Evolutionary conservation across 2,329 filamentous ascomycete genomes (phyloP), one percentile per base, ranked within the genome.

Genomic region (Neocucurbitaria cava): DNA sequence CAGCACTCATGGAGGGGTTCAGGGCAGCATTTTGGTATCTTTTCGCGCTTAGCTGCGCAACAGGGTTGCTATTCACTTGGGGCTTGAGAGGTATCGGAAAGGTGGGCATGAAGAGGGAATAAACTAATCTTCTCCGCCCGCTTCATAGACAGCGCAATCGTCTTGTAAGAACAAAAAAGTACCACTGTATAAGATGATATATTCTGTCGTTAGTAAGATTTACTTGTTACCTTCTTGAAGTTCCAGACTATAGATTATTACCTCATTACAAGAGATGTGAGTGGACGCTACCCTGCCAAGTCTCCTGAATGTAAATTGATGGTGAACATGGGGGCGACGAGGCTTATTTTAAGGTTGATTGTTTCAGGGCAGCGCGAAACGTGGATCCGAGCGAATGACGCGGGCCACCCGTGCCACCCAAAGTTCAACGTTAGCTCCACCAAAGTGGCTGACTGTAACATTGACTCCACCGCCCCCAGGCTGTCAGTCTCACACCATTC

Each of bases 61-160:
- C 70, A 2, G 51, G 66, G 1, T 33, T 69, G 2, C 31, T 81
- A n/a, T 70, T 74, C 41, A 50, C 60, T 7, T 77, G 74, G 66
- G 79, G 78, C 2, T 54, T 81, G 56, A 73, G 76, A 35, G 75
- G 73, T 2, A 77, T 80, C 42, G 79, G 78, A 9, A 79, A 74
- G 52, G 76, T 81, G 35, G 78, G 79, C 3, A 62, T 75, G 49
- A 79, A 79, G 70, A 68, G 70, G 48, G 76, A 77, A 36, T 77
- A 54, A n/a, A n/a, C n/a, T n/a, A n/a, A n/a, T n/a, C n/a, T n/a
- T n/a, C n/a, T n/a, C n/a, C n/a, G n/a, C n/a, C n/a, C n/a, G n/a
- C n/a, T n/a, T n/a, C n/a, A n/a, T n/a, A n/a, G n/a, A n/a, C 24
- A 26, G 24, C 24, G 5, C 24, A 26, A 26, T 5, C 24, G 24